phyloP scores from a whole-genome alignment of 371 early-diverging fungal species.

The Mortierella sp. region DNA sequence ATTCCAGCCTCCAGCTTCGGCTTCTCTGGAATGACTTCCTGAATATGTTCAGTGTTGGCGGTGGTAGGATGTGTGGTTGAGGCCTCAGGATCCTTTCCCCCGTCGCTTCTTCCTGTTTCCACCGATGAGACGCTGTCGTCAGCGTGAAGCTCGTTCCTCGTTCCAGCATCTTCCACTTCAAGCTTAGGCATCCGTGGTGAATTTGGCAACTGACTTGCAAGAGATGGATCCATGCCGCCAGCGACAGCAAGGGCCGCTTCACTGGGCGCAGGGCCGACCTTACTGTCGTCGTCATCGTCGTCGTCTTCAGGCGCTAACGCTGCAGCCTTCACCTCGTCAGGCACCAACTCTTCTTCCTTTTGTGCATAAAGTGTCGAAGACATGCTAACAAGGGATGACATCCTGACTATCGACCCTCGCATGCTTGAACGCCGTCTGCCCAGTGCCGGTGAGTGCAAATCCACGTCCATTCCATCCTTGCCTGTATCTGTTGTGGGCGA shows the following conservation, averaged over 20 bases:
- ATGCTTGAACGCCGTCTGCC: conserved; percentile 51
- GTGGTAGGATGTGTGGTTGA: neutral
- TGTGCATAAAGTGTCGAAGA: conserved; percentile 51
- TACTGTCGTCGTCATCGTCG: conserved; percentile 42
- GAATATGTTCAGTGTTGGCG: neutral
- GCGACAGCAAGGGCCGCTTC: conserved; percentile 54
- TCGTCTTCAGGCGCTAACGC: conserved; percentile 36
- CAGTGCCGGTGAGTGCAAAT: conserved; percentile 46
- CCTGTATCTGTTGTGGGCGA: conserved; percentile 23
- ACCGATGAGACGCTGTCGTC: neutral
- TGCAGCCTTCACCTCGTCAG: conserved; percentile 30
- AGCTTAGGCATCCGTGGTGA: conserved; percentile 25
- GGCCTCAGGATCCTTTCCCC: neutral
- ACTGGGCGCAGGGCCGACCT: conserved; percentile 48
- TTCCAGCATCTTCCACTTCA: conserved; percentile 4
- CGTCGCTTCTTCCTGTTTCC: neutral
- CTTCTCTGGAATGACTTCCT: neutral
- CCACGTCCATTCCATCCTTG: conserved; percentile 46
- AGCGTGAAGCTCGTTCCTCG: neutral
- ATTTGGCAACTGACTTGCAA: conserved; percentile 27
- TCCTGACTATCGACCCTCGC: conserved; percentile 47
- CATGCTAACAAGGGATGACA: conserved; percentile 55
- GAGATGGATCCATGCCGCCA: conserved; percentile 50
- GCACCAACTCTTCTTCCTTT: conserved; percentile 39
- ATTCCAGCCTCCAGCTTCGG: conserved; percentile 13